These are phyloP conservation scores for Lichtheimia hyalospora DNA, from an alignment of 371 early-diverging fungal genomes.

Conservation along the genomic window DNA sequence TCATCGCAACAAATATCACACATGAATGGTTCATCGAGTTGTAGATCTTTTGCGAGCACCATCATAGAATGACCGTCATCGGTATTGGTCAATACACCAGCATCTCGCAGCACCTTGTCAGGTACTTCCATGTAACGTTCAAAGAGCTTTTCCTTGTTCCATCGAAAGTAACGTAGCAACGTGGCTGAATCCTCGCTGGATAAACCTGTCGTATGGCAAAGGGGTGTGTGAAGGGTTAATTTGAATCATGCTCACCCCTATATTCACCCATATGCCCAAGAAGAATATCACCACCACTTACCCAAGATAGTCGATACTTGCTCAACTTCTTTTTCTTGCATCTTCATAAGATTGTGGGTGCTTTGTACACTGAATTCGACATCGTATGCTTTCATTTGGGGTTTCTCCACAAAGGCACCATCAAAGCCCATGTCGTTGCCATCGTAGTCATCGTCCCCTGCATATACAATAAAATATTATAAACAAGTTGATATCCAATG, in stretches of 20 bases:
- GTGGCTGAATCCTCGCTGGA: conserved; percentile 60
- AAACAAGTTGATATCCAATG: too few species aligned
- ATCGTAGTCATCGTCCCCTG: conserved; percentile 32
- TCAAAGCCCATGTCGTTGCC: conserved; percentile 36
- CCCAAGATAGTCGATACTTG: conserved; percentile 48
- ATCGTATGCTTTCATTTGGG: conserved; percentile 38
- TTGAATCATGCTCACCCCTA: too few species aligned
- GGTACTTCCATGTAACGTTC: conserved; percentile 87
- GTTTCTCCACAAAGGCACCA: conserved; percentile 32
- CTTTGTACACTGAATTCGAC: conserved; percentile 39
- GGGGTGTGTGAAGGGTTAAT: not conserved
- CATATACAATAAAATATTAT: not conserved
- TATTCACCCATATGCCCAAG: too few species aligned
- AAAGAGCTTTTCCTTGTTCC: conserved; percentile 92
- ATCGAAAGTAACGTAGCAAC: conserved; percentile 78
- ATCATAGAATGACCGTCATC: conserved; percentile 25
- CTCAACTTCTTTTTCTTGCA: conserved; percentile 42
- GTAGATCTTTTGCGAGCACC: conserved; percentile 25
- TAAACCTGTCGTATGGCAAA: conserved; percentile 48
- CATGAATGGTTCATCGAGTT: conserved; percentile 53
- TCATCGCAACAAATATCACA: conserved; percentile 91
- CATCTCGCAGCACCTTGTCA: conserved; percentile 62
- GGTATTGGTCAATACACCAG: conserved; percentile 65
- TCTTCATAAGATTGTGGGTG: conserved; percentile 20
- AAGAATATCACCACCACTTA: conserved; percentile 9